Base-by-base conservation (phyloP, 2,329 filamentous ascomycete species). In the Colletotrichum lupini region DNA sequence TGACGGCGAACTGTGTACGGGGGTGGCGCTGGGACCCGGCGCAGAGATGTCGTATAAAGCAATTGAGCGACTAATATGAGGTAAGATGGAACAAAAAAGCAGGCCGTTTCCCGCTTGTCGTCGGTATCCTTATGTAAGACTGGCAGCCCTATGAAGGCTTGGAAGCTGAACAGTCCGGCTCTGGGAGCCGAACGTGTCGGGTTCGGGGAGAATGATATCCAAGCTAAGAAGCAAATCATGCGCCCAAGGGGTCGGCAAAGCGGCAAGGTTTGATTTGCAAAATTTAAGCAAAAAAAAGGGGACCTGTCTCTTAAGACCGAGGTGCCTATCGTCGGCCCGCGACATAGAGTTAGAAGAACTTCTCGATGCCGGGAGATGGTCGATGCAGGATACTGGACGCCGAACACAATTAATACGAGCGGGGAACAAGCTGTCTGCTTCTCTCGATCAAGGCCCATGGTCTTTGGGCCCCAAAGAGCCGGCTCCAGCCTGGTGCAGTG, bases 401-500 rank as follows among this genome's bases (percentile, higher is more conserved):
- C 55, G 37, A 59, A 59, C 9, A 59, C 46, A 55, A 53, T 59
- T 35, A 67, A 22, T 49, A 72, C 64, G 22, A 30, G 64, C 49
- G 49, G 64, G 49, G 63, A 57, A 14, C 52, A 22, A 66, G 22
- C 55, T 59, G 22, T 46, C 35, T 61, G 56, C 35, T 55, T 61
- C 22, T 42, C 32, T 32, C 56, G 24, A 35, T 22, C 49, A 59
- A 30, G 53, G 55, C 19, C 42, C 42, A n/a, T n/a, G 37, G 22
- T 55, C n/a, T 9, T 14, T 24, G 37, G n/a, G 14, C 22, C 26
- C 37, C 14, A 22, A 57, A 52, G 52, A 65, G 49, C 52, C 32
- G 64, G 42, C 69, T 63, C 69, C 65, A 72, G 32, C 53, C 32
- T 26, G 55, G 28, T 64, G 66, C 70, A 56, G 67, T 73, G 66